Conservation (phyloP, 2,329 filamentous ascomycete genomes). For the Aspergillus oerlinghausenensis region DNA sequence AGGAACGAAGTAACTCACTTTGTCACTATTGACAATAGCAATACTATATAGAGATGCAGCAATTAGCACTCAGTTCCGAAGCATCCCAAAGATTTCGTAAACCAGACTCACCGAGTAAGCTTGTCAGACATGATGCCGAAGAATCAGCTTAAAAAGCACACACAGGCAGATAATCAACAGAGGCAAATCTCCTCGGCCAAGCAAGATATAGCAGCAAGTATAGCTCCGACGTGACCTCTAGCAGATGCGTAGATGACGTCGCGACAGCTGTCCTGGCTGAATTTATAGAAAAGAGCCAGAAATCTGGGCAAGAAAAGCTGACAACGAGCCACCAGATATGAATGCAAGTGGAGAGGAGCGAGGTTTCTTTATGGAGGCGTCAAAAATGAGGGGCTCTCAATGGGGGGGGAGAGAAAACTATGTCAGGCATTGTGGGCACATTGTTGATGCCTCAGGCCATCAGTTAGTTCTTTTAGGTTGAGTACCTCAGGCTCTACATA, state of each 20-base stretch:
- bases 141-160: constrained; percentile 12
- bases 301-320: constrained; percentile 9
- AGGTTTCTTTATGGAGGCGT: constrained; percentile 12
- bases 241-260: constrained; percentile 7
- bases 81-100: neutral
- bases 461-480: neutral
- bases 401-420: constrained; percentile 18
- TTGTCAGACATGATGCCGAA: constrained; percentile 74
- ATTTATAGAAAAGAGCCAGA: constrained; percentile 8
- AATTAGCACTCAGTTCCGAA: constrained; percentile 6
- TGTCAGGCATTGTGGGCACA: constrained; percentile 22
- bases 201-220: constrained; percentile 5
- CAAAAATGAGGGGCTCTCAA: constrained; percentile 18
- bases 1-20: constrained; percentile 55
- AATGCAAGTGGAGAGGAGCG: constrained; percentile 4
- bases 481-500: constrained; percentile 5
- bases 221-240: constrained; percentile 1
- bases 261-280: constrained; percentile 13
- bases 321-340: constrained; percentile 7
- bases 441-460: constrained; percentile 15
- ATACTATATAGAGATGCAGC: constrained; percentile 58
- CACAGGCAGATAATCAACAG: constrained; percentile 4
- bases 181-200: constrained; percentile 1
- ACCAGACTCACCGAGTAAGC: constrained; percentile 72
- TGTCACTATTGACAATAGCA: constrained; percentile 98